phyloP scores from a whole-genome alignment of 352 stramenopile species.

The Globisporangium paddicum region DNA sequence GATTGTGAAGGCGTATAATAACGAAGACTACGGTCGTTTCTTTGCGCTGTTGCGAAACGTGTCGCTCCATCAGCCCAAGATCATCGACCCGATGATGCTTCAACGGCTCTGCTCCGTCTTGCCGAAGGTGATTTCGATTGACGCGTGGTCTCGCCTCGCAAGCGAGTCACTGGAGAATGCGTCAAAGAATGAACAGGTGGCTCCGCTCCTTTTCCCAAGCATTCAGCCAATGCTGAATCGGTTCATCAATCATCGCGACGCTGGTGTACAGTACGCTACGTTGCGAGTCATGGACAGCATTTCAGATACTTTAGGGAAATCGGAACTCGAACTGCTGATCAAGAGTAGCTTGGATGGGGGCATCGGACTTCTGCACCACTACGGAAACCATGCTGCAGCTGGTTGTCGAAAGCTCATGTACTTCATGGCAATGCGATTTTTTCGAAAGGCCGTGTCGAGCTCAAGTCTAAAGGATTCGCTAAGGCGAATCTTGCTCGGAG shows the following conservation, averaged over 20 bases:
- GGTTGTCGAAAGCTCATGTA: conserved; percentile 38
- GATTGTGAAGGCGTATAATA: conserved; percentile 45
- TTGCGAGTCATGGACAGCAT: conserved; percentile 40
- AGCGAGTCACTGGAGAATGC: conserved; percentile 41
- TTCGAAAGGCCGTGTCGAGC: conserved; percentile 18
- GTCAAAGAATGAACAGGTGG: conserved; percentile 30
- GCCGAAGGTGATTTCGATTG: conserved; percentile 46
- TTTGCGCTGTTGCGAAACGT: conserved; percentile 56
- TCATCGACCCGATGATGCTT: conserved; percentile 70
- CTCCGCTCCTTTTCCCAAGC: conserved; percentile 42
- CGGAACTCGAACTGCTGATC: conserved; percentile 25
- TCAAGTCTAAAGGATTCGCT: conserved; percentile 18
- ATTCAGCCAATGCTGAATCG: conserved; percentile 37
- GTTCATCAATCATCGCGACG: conserved; percentile 50
- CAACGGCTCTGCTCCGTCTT: conserved; percentile 65
- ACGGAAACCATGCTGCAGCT: conserved; percentile 29
- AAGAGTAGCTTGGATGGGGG: conserved; percentile 23
- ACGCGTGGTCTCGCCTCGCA: conserved; percentile 52
- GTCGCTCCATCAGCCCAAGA: conserved; percentile 43
- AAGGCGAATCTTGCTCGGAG: conserved; percentile 34
- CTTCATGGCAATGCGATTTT: conserved; percentile 31
- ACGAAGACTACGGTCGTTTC: conserved; percentile 67
- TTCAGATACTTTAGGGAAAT: conserved; percentile 23
- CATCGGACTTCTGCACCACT: conserved; percentile 33
- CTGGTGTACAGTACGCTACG: conserved; percentile 35